These are phyloP conservation scores for Peronospora tabacina DNA, from an alignment of 352 stramenopile genomes.

Conservation along the genomic window DNA sequence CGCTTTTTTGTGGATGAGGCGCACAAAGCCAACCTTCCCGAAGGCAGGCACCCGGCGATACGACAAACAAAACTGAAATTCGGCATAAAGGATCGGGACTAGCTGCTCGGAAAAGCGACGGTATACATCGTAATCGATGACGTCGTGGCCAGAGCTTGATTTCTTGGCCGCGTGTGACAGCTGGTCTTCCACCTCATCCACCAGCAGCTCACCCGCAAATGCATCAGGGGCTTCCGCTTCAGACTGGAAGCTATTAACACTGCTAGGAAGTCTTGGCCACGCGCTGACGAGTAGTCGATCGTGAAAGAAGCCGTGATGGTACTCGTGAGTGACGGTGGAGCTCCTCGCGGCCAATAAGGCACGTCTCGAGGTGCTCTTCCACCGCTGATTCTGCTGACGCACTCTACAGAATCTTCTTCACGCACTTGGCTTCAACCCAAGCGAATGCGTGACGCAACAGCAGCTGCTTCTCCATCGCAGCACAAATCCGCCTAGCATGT, in stretches of 20 bases:
- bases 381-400: background rate
- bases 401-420: background rate
- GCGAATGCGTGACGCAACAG: background rate
- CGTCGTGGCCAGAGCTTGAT: conserved; percentile 16
- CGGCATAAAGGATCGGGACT: conserved; percentile 10
- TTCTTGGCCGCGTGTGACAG: background rate
- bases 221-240: background rate
- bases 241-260: background rate
- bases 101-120: conserved; percentile 8
- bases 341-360: background rate
- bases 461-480: background rate
- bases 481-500: background rate
- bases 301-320: background rate
- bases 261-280: background rate
- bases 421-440: conserved; percentile 3
- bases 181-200: conserved; percentile 24
- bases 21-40: conserved; percentile 24
- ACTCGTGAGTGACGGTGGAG: background rate
- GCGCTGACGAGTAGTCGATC: too few species aligned
- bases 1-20: conserved; percentile 32
- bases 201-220: background rate
- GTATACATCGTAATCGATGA: conserved; percentile 18
- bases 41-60: conserved; percentile 9
- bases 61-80: conserved; percentile 16
- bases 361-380: background rate